These are phyloP conservation scores for Lonicera japonica DNA, from an alignment of 129 eudicot species.

Conservation along the genomic window DNA sequence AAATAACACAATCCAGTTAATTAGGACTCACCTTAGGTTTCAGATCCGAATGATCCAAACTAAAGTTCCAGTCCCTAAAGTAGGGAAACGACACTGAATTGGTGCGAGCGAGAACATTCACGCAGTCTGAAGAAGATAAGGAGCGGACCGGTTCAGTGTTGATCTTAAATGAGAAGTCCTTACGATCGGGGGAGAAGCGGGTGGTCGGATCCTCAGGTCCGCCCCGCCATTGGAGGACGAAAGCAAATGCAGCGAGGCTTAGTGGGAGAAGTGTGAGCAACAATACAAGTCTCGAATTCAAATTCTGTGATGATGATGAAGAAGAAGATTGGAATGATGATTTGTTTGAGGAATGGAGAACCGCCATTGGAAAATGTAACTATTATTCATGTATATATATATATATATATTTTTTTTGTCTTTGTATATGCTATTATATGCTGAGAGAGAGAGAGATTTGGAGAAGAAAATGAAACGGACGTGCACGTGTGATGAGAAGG, in stretches of 20 bases:
- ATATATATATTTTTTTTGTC: too few species aligned
- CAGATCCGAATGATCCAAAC: conserved; percentile 24
- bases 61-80: conserved; percentile 33
- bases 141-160: not conserved
- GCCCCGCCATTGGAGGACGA: conserved; percentile 62
- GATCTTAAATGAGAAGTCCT: conserved; percentile 29
- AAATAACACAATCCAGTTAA: not conserved
- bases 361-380: conserved; percentile 35
- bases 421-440: not conserved
- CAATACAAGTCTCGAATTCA: conserved; percentile 46
- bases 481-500: too few species aligned
- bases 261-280: conserved; percentile 69
- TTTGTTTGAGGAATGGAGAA: conserved; percentile 25
- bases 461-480: conserved; percentile 10
- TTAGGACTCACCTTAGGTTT: conserved; percentile 25
- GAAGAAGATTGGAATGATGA: conserved; percentile 19
- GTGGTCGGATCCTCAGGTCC: conserved; percentile 22
- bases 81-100: conserved; percentile 32
- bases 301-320: conserved; percentile 22
- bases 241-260: conserved; percentile 67
- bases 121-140: conserved; percentile 27
- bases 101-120: conserved; percentile 30
- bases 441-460: not conserved
- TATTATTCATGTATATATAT: not conserved
- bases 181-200: conserved; percentile 13